phyloP scores from a whole-genome alignment of 192 early-diverging fungal species.

The Linnemannia schmuckeri region DNA sequence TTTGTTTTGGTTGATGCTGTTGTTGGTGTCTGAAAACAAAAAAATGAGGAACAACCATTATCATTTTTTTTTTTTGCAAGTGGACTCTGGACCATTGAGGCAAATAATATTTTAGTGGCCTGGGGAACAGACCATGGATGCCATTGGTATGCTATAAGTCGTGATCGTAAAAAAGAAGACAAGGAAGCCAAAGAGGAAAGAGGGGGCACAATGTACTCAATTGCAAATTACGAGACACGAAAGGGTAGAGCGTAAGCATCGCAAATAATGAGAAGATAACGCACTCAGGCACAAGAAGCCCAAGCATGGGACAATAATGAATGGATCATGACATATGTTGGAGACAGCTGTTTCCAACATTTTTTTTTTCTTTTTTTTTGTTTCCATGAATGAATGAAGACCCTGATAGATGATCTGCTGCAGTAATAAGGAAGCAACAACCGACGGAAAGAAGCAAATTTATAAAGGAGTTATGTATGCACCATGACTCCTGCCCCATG shows the following conservation, averaged over 20 bases:
- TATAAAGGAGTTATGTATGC: not conserved
- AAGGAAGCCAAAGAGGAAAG: not conserved
- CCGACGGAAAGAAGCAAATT: not conserved
- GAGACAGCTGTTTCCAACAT: not conserved
- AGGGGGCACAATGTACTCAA: not conserved
- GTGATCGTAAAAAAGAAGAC: not conserved
- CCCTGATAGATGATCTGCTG: not conserved
- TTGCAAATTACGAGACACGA: not conserved
- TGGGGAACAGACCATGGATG: not conserved
- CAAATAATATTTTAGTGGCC: not conserved
- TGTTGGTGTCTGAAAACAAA: not conserved
- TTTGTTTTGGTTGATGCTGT: slow-evolving; percentile 18
- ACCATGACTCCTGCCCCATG: slow-evolving; percentile 1
- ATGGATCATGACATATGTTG: too few relatives aligned
- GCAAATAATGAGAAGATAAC: not conserved
- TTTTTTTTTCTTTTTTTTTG: not conserved
- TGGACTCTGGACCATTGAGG: slow-evolving; percentile 7
- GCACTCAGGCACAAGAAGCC: not conserved
- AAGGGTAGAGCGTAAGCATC: not conserved
- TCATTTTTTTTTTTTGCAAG: not conserved
- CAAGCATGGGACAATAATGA: not conserved
- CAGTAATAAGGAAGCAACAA: not conserved
- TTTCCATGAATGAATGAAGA: not conserved
- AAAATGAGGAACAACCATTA: not conserved
- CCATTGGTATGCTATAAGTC: not conserved